Conservation (phyloP, 495 filamentous ascomycete genomes). For the Penicillium ucsense region DNA sequence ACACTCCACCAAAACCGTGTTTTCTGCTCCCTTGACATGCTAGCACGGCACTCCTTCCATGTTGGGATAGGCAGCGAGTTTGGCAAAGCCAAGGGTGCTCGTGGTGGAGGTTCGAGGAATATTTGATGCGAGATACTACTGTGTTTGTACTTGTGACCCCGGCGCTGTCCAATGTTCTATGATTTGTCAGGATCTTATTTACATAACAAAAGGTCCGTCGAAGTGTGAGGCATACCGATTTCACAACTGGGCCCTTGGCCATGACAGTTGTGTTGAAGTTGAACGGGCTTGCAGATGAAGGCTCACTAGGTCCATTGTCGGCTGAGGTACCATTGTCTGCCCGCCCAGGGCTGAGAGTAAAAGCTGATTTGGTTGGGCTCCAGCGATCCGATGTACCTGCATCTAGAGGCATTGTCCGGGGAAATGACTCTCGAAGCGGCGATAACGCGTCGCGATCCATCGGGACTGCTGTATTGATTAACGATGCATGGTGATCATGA, state of each 20-base stretch:
- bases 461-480: conserved; percentile 24
- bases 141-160: conserved; percentile 97
- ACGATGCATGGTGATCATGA: conserved; percentile 15
- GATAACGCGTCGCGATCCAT: conserved; percentile 57
- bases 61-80: conserved; percentile 92
- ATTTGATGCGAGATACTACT: conserved; percentile 94
- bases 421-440: conserved; percentile 47
- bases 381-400: conserved; percentile 21
- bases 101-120: conserved; percentile 86
- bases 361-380: conserved; percentile 31
- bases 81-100: conserved; percentile 82
- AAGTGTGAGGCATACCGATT: conserved; percentile 52
- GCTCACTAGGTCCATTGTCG: conserved; percentile 32
- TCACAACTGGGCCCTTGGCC: conserved; percentile 61
- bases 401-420: conserved; percentile 16
- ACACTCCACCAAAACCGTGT: conserved; percentile 79
- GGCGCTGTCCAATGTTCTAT: conserved; percentile 76
- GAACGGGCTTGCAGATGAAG: conserved; percentile 53
- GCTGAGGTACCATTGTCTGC: conserved; percentile 26
- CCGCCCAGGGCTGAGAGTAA: conserved; percentile 30
- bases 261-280: conserved; percentile 86
- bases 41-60: conserved; percentile 68
- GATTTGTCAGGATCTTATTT: background rate
- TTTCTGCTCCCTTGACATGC: conserved; percentile 81
- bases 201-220: background rate